Base-by-base conservation (phyloP, 371 early-diverging fungal species). In the Rhizopus stolonifer region DNA sequence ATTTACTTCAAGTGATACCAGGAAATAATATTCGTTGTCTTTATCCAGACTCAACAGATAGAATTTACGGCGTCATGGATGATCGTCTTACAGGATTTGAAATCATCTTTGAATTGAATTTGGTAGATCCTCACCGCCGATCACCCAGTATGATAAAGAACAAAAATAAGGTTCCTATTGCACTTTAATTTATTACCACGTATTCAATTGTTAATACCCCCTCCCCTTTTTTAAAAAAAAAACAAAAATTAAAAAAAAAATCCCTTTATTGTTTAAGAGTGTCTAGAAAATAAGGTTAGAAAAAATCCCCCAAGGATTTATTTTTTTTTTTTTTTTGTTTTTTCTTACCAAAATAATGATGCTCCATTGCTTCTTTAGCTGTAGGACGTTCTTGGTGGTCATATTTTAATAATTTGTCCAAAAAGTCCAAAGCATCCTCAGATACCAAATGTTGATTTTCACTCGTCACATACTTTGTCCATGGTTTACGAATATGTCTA, bases 361-460 rank as follows among this genome's bases (percentile, higher is more conserved):
- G 96, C 42, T 70, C 72, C 96, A 99, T 97, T 9, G 96, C 96
- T 75, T 98, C 99, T 56, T 84, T 81, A 46, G 99, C 93, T 22
- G 96, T 98, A 56, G 93, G 75, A 26, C 98, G 87, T 62, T 94
- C 95, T 69, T 95, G 95, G 64, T 99, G 99, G 72, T 99, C 99
- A 77, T 98, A 99, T 49, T 90, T 84, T 54, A 99, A 82, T 54
- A 99, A 77, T 54, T 90, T 83, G 67, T 99, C 98, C 58, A 99
- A 76, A 62, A 98, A 95, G 64, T 96, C 97, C 46, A 97, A 77
- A 4, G 96, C 94, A 45, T 93, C 95, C 17, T 90, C 86, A 21
- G 90, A 84, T 48, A 91, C 89, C 46, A 70, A 92, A 48, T 88
- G 84, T 65, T 89, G 86, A 69, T 96, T 97, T 36, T 94, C 96